Percentiles rank a stretch among this genome's conserved stretches.
phyloP scores from a whole-genome alignment of 1,284 basidiomycete species.

The Naganishia sp. region DNA sequence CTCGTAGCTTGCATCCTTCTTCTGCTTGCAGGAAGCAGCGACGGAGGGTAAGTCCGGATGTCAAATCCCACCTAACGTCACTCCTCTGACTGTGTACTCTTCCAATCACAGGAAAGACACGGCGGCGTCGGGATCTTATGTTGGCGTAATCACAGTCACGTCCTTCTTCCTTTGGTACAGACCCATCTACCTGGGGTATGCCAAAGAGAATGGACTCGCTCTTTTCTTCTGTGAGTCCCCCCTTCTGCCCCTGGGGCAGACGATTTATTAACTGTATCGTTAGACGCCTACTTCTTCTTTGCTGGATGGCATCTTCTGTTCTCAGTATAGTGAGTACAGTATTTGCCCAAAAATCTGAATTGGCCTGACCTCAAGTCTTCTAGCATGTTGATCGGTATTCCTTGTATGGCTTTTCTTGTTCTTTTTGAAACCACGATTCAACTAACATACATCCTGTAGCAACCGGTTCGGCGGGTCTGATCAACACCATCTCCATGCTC shows the following conservation, averaged over 20 bases:
- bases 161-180: constrained; percentile 93
- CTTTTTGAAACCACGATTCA: constrained; percentile 45
- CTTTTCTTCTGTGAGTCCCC: constrained; percentile 54
- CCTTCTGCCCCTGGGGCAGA: constrained; percentile 38
- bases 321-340: constrained; percentile 61
- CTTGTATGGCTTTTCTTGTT: constrained; percentile 48
- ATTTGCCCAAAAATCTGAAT: constrained; percentile 32
- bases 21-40: constrained; percentile 70
- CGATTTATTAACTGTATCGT: constrained; percentile 30
- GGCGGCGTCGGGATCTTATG: constrained; percentile 58
- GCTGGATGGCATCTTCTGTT: constrained; percentile 88
- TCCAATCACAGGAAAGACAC: constrained; percentile 40
- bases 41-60: constrained; percentile 61
- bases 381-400: constrained; percentile 79
- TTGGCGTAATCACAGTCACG: constrained; percentile 73
- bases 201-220: constrained; percentile 67
- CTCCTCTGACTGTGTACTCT: no score
- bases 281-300: constrained; percentile 94
- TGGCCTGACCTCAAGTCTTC: constrained; percentile 37
- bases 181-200: constrained; percentile 94
- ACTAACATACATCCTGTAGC: constrained; percentile 46
- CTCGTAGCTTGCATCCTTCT: constrained; percentile 87
- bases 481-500: constrained; percentile 83
- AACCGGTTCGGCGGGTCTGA: constrained; percentile 92
- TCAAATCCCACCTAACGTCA: no score